A percentile compares a stretch with the other conserved stretches of the same genome.
Conservation (phyloP, 495 filamentous ascomycete species). For the Letharia lupina region DNA sequence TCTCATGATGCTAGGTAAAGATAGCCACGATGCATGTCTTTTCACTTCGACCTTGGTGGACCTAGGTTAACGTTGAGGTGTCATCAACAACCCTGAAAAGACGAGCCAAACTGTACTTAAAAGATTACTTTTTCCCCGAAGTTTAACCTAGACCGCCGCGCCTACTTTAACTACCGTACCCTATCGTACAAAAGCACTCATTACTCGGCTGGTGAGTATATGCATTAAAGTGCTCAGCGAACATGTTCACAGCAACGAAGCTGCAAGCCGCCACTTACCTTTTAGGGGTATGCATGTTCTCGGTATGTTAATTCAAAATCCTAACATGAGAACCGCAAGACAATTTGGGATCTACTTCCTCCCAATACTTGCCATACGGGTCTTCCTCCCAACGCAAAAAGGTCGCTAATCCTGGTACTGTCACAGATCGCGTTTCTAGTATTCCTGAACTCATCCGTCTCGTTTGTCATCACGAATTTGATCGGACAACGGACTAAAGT, state of each 20-base stretch:
- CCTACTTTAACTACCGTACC: too few species aligned
- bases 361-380: not conserved
- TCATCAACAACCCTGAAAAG: not conserved
- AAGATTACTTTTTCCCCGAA: not conserved
- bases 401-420: not conserved
- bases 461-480: conserved; percentile 88
- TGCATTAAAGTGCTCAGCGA: not conserved
- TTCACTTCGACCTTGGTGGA: not conserved
- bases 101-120: too few species aligned
- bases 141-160: not conserved
- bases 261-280: conserved; percentile 79
- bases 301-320: conserved; percentile 23
- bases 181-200: too few species aligned
- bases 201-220: not conserved
- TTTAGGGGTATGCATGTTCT: conserved; percentile 82
- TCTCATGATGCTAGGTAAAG: conserved; percentile 36
- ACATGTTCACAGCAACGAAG: conserved; percentile 53
- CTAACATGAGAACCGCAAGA: not conserved
- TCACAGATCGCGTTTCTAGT: conserved; percentile 82
- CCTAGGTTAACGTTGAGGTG: not conserved
- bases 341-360: not conserved
- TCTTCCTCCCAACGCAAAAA: not conserved
- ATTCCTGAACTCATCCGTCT: conserved; percentile 88
- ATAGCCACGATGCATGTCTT: not conserved
- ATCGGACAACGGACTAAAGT: conserved; percentile 68